phyloP scores from a whole-genome alignment of 2,329 filamentous ascomycete species.

The Emmonsiellopsis sp. region DNA sequence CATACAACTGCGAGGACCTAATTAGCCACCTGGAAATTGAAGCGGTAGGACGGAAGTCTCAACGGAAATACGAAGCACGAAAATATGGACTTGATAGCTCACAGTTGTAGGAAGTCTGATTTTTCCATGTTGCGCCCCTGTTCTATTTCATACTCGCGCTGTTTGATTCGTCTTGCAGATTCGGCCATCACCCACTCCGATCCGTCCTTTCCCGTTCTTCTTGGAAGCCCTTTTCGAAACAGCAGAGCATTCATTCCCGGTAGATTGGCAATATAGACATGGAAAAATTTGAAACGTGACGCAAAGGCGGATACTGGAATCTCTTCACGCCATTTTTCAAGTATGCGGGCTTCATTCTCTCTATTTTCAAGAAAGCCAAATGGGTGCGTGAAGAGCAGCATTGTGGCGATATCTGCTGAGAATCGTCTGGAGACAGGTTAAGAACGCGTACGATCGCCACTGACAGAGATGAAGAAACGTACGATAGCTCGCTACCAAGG shows the following conservation, averaged over 20 bases:
- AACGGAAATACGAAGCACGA: neutral
- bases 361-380: conserved; percentile 32
- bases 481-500: conserved; percentile 28
- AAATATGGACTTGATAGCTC: conserved; percentile 4
- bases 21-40: neutral
- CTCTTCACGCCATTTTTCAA: conserved; percentile 27
- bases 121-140: conserved; percentile 6
- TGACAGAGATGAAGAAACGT: neutral
- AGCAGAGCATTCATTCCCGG: conserved; percentile 9
- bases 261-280: conserved; percentile 22
- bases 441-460: neutral
- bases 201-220: conserved; percentile 18
- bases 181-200: conserved; percentile 31
- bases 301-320: conserved; percentile 29
- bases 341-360: conserved; percentile 27
- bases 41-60: neutral
- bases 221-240: conserved; percentile 23
- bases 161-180: conserved; percentile 22
- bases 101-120: conserved; percentile 27
- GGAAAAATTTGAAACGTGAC: conserved; percentile 25
- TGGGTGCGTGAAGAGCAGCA: conserved; percentile 27
- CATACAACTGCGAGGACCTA: conserved; percentile 16
- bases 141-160: conserved; percentile 15
- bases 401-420: conserved; percentile 33
- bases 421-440: conserved; percentile 20